A percentile compares a stretch with the other conserved stretches of the same genome.
These are phyloP conservation scores for Daldinia sp. DNA, from an alignment of 2,329 filamentous ascomycete species.

Conservation along the genomic window DNA sequence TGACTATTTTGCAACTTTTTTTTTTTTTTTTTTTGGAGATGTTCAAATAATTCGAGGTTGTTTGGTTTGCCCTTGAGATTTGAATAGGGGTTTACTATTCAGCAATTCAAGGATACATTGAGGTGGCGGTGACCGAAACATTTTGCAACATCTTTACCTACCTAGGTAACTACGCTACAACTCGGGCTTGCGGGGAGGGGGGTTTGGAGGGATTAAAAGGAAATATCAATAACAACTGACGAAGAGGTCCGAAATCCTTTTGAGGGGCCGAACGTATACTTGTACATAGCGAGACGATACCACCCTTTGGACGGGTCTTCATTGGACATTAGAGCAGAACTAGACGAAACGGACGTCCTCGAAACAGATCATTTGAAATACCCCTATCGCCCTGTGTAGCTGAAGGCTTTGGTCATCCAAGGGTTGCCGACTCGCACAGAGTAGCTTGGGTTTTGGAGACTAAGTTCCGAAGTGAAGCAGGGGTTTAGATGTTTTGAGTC, in stretches of 20 bases:
- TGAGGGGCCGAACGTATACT: constrained; percentile 27
- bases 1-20: not conserved
- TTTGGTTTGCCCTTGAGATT: constrained; percentile 14
- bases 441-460: not conserved
- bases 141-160: constrained; percentile 27
- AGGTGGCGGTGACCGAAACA: constrained; percentile 16
- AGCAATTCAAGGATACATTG: constrained; percentile 21
- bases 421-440: not conserved
- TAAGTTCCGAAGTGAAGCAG: not conserved
- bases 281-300: constrained; percentile 51
- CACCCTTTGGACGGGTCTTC: constrained; percentile 36
- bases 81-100: constrained; percentile 34
- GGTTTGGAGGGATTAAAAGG: constrained; percentile 15
- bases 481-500: constrained; percentile 2
- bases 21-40: constrained; percentile 20
- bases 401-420: constrained; percentile 1
- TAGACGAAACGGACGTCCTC: constrained; percentile 36
- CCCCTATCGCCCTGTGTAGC: not conserved
- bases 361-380: constrained; percentile 26
- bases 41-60: constrained; percentile 35
- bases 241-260: constrained; percentile 26
- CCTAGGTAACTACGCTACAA: constrained; percentile 19
- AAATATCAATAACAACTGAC: constrained; percentile 26
- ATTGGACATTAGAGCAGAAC: constrained; percentile 34
- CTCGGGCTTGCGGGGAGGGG: constrained; percentile 17